A percentile compares a stretch with the other conserved stretches of the same genome.
phyloP scores from a whole-genome alignment of 2,329 filamentous ascomycete species.

The Pyrenochaeta sp. region DNA sequence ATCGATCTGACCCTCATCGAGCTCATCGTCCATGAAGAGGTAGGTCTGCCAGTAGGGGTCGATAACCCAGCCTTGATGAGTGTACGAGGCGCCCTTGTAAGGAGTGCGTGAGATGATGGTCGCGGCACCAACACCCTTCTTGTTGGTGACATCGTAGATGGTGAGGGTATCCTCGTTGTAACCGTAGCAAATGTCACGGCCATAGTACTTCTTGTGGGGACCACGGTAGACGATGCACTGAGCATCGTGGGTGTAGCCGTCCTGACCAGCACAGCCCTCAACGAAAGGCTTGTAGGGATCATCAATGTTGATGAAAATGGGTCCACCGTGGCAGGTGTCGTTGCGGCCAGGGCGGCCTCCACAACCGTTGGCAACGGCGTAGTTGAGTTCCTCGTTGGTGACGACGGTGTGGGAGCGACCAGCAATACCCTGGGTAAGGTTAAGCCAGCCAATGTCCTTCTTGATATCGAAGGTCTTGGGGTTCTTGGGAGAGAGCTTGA shows the following conservation, averaged over 20 bases:
- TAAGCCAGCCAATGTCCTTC: constrained; percentile 40
- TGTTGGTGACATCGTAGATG: constrained; percentile 62
- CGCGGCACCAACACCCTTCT: constrained; percentile 62
- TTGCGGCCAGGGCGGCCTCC: constrained; percentile 38
- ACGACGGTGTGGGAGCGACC: constrained; percentile 48
- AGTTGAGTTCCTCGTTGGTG: constrained; percentile 43
- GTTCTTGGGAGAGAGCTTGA: constrained; percentile 41
- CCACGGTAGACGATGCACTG: constrained; percentile 66
- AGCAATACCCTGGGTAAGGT: constrained; percentile 30
- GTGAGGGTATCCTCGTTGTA: constrained; percentile 64
- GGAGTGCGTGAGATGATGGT: constrained; percentile 63
- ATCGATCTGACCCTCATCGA: constrained; percentile 47
- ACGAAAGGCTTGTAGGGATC: constrained; percentile 55
- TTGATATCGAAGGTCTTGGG: constrained; percentile 39
- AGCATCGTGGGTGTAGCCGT: constrained; percentile 68
- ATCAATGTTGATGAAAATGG: constrained; percentile 66
- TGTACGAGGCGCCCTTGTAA: constrained; percentile 63
- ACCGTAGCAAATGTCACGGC: constrained; percentile 63
- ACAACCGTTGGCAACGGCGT: constrained; percentile 45
- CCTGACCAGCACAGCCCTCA: constrained; percentile 62
- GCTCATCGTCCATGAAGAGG: constrained; percentile 48
- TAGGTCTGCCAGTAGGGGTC: constrained; percentile 46
- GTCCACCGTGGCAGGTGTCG: constrained; percentile 57
- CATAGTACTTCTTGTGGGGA: constrained; percentile 58
- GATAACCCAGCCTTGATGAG: constrained; percentile 66